Conservation (phyloP, 257 asterid genomes). For the Echites panduratus region DNA sequence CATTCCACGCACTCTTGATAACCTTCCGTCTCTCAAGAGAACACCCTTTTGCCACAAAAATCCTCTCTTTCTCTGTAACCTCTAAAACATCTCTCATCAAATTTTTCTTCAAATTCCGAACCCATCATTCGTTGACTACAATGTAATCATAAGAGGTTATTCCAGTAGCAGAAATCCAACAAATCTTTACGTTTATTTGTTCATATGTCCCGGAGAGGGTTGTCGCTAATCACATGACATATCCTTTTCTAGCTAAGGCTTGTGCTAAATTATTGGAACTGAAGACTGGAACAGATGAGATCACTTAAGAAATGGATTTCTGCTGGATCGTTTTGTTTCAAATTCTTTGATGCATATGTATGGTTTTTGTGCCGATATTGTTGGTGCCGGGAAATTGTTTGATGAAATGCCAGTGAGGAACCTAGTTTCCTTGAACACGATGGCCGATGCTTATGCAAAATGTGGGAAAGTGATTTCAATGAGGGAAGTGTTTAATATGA, state of each 20-base stretch:
- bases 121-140: slow-evolving; percentile 49
- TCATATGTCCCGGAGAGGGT: slow-evolving; percentile 40
- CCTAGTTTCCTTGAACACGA: slow-evolving; percentile 59
- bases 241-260: slow-evolving; percentile 64
- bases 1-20: slow-evolving; percentile 24
- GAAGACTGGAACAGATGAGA: slow-evolving; percentile 37
- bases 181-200: slow-evolving; percentile 35
- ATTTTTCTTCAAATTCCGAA: slow-evolving; percentile 36
- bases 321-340: slow-evolving; percentile 36
- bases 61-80: slow-evolving; percentile 45
- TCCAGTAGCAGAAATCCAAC: slow-evolving; percentile 41
- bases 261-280: slow-evolving; percentile 40
- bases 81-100: slow-evolving; percentile 28
- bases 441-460: slow-evolving; percentile 64
- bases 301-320: slow-evolving; percentile 34
- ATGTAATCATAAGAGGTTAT: slow-evolving; percentile 50
- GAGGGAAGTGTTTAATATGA: slow-evolving; percentile 50
- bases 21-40: slow-evolving; percentile 39
- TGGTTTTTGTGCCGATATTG: slow-evolving; percentile 34
- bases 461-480: slow-evolving; percentile 40
- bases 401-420: slow-evolving; percentile 49
- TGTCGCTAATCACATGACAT: slow-evolving; percentile 46
- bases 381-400: slow-evolving; percentile 45
- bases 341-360: slow-evolving; percentile 74
- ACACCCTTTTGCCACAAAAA: slow-evolving; percentile 35